These are phyloP conservation scores for Mycena polygramma DNA, from an alignment of 768 basidiomycete species.

Conservation along the genomic window DNA sequence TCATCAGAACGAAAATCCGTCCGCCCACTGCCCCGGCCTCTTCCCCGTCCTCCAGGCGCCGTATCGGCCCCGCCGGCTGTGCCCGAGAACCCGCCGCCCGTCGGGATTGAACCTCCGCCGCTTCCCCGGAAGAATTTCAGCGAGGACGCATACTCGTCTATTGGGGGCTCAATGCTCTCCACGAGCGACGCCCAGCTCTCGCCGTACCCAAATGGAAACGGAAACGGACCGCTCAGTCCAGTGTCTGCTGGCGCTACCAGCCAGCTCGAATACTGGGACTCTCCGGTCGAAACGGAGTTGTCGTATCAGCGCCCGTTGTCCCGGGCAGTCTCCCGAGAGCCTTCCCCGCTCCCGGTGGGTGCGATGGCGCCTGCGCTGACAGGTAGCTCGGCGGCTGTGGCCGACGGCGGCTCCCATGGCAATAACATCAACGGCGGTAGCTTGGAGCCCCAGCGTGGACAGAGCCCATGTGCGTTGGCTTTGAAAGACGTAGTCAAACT, in stretches of 20 bases:
- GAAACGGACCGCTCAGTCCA: slow-evolving; percentile 23
- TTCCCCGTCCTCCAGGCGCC: slow-evolving; percentile 29
- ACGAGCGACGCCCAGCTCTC: background rate
- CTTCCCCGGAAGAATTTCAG: slow-evolving; percentile 15
- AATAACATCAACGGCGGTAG: slow-evolving; percentile 14
- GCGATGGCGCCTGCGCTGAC: slow-evolving; percentile 19
- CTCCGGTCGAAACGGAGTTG: slow-evolving; percentile 32
- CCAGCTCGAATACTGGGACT: slow-evolving; percentile 37
- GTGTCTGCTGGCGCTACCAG: slow-evolving; percentile 21
- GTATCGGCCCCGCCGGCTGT: slow-evolving; percentile 7
- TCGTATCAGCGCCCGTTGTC: slow-evolving; percentile 21
- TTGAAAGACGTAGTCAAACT: background rate
- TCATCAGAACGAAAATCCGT: background rate
- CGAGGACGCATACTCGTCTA: slow-evolving; percentile 9
- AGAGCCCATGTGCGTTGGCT: slow-evolving; percentile 14
- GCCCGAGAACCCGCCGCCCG: slow-evolving; percentile 6
- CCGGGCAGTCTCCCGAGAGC: slow-evolving; percentile 11
- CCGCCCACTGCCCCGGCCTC: slow-evolving; percentile 21
- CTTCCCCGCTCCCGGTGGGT: slow-evolving; percentile 6
- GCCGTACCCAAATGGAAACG: slow-evolving; percentile 11
- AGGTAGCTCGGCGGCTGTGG: background rate
- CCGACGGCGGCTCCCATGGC: slow-evolving; percentile 4
- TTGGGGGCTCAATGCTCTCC: background rate
- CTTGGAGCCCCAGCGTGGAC: slow-evolving; percentile 10
- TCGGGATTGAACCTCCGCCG: background rate